phyloP scores from a whole-genome alignment of 371 early-diverging fungal species.

The Smittium mucronatum region DNA sequence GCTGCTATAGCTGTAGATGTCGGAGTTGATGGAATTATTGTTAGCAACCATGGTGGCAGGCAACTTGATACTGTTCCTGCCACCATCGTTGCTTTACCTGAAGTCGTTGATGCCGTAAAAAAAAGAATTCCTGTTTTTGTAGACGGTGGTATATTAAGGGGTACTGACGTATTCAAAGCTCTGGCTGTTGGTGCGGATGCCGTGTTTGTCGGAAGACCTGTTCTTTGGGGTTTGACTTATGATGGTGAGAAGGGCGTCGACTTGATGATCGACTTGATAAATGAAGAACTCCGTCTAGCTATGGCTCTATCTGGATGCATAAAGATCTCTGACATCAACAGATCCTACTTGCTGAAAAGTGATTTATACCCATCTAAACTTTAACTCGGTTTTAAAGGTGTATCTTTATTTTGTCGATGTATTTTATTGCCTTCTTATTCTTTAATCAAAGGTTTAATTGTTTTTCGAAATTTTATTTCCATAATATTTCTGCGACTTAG shows the following conservation, averaged over 20 bases:
- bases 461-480: no score
- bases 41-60: conserved; percentile 93
- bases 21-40: conserved; percentile 69
- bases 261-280: conserved; percentile 20
- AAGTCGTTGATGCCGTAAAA: conserved; percentile 57
- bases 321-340: conserved; percentile 22
- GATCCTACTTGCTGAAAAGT: no score
- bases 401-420: no score
- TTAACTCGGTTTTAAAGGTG: no score
- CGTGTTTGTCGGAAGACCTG: conserved; percentile 86
- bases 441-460: no score
- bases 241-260: conserved; percentile 28
- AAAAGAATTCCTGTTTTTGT: conserved; percentile 67
- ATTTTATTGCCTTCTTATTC: no score
- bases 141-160: conserved; percentile 86
- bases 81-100: conserved; percentile 69
- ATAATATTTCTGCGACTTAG: no score
- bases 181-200: conserved; percentile 87
- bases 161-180: conserved; percentile 85
- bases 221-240: conserved; percentile 44
- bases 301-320: conserved; percentile 46
- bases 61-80: conserved; percentile 73
- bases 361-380: no score
- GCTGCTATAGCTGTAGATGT: conserved; percentile 66
- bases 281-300: conserved; percentile 52